phyloP scores from a whole-genome alignment of 2,329 filamentous ascomycete species.

The Coniochaeta prunicola region DNA sequence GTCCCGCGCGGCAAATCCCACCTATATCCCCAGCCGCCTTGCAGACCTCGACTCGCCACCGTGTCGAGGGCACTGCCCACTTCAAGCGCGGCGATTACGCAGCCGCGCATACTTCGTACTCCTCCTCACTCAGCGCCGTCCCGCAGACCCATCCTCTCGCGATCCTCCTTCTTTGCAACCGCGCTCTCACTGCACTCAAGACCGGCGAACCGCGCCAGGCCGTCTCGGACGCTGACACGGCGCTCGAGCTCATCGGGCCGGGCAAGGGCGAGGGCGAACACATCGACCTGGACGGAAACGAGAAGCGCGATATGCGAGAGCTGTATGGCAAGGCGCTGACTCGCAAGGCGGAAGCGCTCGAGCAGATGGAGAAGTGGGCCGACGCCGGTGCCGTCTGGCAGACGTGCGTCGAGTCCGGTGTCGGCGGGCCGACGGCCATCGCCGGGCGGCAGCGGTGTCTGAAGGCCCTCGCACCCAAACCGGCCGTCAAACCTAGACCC shows the following conservation, averaged over 20 bases:
- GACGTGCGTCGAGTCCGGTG: conserved; percentile 71
- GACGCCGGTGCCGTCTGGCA: conserved; percentile 80
- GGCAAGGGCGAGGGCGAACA: conserved; percentile 72
- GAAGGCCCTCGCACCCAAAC: conserved; percentile 69
- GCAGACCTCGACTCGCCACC: conserved; percentile 68
- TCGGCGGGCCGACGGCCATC: conserved; percentile 78
- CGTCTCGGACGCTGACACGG: conserved; percentile 75
- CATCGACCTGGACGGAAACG: conserved; percentile 59
- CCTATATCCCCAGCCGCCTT: conserved; percentile 61
- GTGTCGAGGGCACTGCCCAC: conserved; percentile 73
- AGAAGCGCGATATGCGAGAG: conserved; percentile 79
- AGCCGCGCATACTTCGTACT: conserved; percentile 76
- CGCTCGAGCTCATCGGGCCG: conserved; percentile 71
- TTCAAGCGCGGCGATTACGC: conserved; percentile 95
- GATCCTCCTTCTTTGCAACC: conserved; percentile 87
- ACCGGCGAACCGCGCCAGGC: conserved; percentile 86
- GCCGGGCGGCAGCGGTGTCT: conserved; percentile 86
- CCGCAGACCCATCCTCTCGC: conserved; percentile 74
- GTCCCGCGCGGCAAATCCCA: conserved; percentile 55
- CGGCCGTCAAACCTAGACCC: conserved; percentile 31
- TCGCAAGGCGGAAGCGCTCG: conserved; percentile 90
- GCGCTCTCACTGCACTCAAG: conserved; percentile 82
- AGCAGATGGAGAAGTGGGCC: conserved; percentile 89
- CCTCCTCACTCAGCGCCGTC: conserved; percentile 65
- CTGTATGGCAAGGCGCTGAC: conserved; percentile 90